These are phyloP conservation scores for Tulasnella sp. DNA, from an alignment of 768 basidiomycete genomes.

Conservation along the genomic window DNA sequence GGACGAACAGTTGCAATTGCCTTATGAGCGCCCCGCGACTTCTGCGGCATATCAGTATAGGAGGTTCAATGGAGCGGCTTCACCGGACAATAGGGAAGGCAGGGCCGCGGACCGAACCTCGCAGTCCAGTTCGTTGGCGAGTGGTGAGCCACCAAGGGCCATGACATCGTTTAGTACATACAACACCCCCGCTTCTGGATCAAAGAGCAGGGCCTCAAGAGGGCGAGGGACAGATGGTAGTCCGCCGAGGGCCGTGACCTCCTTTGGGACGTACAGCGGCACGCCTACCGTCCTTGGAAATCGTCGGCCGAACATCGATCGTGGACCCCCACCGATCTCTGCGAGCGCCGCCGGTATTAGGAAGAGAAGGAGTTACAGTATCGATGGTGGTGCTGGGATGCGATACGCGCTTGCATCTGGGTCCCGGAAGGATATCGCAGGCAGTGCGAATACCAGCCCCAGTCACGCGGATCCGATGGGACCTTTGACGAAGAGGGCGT, in stretches of 20 bases:
- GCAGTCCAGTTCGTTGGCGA: too few relatives aligned
- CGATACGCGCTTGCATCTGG: background rate
- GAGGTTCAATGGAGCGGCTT: background rate
- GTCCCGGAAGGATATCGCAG: conserved; percentile 1
- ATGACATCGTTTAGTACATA: conserved; percentile 10
- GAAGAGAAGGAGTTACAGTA: conserved; percentile 9
- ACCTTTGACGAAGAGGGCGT: conserved; percentile 11
- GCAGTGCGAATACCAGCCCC: too few relatives aligned
- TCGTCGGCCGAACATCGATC: background rate
- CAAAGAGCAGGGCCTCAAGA: background rate
- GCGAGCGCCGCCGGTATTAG: background rate
- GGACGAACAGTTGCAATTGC: too few relatives aligned
- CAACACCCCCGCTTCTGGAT: too few relatives aligned
- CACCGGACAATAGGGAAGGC: background rate
- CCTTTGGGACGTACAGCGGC: background rate
- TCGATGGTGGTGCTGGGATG: background rate
- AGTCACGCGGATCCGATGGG: conserved; percentile 11
- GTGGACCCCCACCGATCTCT: background rate
- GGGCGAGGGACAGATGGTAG: background rate
- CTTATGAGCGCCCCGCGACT: conserved; percentile 7
- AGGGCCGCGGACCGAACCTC: background rate
- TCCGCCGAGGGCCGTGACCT: background rate
- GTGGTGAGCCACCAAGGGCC: background rate
- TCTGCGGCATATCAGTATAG: conserved; percentile 2
- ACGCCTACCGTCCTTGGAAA: too few relatives aligned